These are phyloP conservation scores for Fonsecaea nubica DNA, from an alignment of 2,329 filamentous ascomycete species.

Conservation along the genomic window DNA sequence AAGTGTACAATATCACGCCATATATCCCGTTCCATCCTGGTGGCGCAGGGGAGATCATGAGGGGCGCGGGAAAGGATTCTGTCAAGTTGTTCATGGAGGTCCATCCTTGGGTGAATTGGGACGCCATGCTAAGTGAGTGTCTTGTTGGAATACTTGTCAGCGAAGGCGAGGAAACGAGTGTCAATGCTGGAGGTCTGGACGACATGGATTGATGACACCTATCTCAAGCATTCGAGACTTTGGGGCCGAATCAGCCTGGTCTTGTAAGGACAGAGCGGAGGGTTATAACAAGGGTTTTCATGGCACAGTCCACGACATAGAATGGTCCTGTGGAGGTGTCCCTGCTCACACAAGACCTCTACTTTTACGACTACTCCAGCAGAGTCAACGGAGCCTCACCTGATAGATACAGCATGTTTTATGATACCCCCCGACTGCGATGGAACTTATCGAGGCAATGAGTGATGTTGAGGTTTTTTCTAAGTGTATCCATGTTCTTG, in stretches of 20 bases:
- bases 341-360: background rate
- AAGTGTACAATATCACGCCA: slow-evolving; percentile 92
- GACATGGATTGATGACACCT: slow-evolving; percentile 62
- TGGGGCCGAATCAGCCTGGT: background rate
- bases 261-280: background rate
- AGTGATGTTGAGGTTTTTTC: background rate
- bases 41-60: slow-evolving; percentile 67
- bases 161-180: slow-evolving; percentile 53
- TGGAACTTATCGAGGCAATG: background rate
- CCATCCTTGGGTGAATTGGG: slow-evolving; percentile 73
- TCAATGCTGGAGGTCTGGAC: slow-evolving; percentile 53
- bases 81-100: slow-evolving; percentile 67
- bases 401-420: background rate
- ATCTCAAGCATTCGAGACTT: background rate
- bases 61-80: slow-evolving; percentile 71
- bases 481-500: background rate
- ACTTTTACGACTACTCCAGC: background rate
- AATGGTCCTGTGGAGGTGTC: background rate
- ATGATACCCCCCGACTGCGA: background rate
- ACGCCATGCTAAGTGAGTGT: slow-evolving; percentile 68
- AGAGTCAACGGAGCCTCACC: background rate
- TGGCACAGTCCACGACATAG: background rate
- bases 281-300: background rate
- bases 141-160: slow-evolving; percentile 66
- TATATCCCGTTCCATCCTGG: slow-evolving; percentile 92